Evolutionary conservation across 2,329 filamentous ascomycete genomes (phyloP).

Genomic region (Phialophora tarda): DNA sequence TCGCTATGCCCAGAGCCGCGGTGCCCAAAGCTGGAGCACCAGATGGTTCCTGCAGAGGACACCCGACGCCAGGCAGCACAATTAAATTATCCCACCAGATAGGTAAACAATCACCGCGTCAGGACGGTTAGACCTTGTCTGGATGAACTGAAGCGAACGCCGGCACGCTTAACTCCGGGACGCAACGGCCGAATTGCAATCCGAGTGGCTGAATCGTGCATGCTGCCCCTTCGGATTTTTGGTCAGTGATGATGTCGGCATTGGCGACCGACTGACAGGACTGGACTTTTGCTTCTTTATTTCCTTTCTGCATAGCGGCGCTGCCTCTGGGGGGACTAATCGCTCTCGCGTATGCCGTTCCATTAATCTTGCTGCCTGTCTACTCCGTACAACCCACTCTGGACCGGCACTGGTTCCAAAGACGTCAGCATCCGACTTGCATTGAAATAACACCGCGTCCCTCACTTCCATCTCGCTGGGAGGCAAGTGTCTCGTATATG

Average conservation of each 20-base stretch:
- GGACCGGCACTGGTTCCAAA: background rate
- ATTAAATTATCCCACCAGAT: background rate
- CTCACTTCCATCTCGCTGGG: constrained; percentile 9
- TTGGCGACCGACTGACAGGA: background rate
- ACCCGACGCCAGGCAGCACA: constrained; percentile 13
- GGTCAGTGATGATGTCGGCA: constrained; percentile 4
- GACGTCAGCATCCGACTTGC: background rate
- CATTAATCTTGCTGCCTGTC: constrained; percentile 15
- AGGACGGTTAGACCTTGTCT: background rate
- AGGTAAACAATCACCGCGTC: background rate
- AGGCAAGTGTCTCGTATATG: constrained; percentile 27
- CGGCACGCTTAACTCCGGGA: constrained; percentile 4
- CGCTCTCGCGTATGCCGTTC: background rate
- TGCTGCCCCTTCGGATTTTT: background rate
- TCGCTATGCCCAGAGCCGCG: too few relatives aligned
- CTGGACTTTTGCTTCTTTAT: constrained; percentile 8
- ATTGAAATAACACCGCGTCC: constrained; percentile 7
- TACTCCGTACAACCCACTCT: background rate
- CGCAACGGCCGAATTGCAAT: constrained; percentile 9
- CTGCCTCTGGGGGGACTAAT: constrained; percentile 16
- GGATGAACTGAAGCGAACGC: constrained; percentile 2
- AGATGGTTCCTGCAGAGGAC: background rate
- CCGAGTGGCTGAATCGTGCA: constrained; percentile 17
- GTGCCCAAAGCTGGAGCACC: background rate
- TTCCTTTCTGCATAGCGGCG: constrained; percentile 2